Conservation (phyloP, 371 early-diverging fungal species). For the Capniomyces stellatus region DNA sequence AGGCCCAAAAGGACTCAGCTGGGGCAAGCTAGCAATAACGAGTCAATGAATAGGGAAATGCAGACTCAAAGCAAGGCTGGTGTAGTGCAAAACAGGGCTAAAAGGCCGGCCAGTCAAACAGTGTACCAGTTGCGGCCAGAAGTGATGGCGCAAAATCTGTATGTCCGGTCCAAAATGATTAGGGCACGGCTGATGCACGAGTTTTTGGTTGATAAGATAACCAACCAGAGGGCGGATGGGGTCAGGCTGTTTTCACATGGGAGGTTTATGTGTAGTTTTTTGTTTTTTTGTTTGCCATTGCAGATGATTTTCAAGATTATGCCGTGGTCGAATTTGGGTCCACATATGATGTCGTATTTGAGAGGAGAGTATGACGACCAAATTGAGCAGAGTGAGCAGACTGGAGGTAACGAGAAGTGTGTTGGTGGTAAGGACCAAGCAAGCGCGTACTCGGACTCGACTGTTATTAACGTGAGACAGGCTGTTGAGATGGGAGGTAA, state of each 20-base stretch:
- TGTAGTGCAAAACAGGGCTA: no score
- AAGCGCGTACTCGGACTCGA: no score
- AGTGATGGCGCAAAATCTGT: neutral
- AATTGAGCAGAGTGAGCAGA: no score
- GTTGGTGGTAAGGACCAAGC: no score
- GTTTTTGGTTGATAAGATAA: neutral
- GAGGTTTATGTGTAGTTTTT: neutral
- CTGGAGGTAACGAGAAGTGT: no score
- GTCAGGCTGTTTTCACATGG: neutral
- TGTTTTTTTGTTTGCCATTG: neutral
- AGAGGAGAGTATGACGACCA: neutral
- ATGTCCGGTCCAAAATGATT: neutral
- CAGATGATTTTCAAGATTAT: neutral
- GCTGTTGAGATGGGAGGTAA: neutral
- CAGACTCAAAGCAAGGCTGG: no score
- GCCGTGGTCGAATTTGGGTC: neutral
- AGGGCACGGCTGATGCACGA: neutral
- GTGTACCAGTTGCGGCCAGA: no score
- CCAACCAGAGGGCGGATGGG: neutral
- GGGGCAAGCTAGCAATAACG: no score
- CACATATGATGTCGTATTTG: neutral
- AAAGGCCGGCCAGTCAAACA: no score
- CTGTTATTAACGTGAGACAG: neutral
- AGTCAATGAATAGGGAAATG: no score
- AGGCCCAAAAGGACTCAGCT: no score